Evolutionary conservation across 164 flowering plant genomes (phyloP), one percentile per base, ranked within the genome.

Genomic region (Nymphaea colorata): DNA sequence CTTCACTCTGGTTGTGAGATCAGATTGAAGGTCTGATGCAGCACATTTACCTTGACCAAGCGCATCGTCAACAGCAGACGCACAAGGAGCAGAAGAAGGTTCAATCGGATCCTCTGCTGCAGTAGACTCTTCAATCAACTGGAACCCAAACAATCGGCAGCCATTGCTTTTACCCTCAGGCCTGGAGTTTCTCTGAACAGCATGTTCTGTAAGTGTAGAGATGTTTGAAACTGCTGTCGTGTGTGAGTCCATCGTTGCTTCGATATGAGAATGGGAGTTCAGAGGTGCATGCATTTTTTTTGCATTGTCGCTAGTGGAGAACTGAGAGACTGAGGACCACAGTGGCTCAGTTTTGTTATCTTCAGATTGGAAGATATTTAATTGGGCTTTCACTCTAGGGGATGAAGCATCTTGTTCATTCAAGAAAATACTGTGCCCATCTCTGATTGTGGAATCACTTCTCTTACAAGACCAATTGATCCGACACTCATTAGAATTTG

Each of bases 111-210:
- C 76, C 67, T 69, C 83, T 11, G 59, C 55, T 4, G 69, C 41
- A 69, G 75, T 44, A 25, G 51, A 44, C 6, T 67, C 61, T 53
- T 76, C 79, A 67, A 72, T 73, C 77, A 93, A 70, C 55, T 87
- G 86, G 73, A 90, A 71, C 41, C 98, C 98, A 75, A 93, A 93
- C 71, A 93, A 74, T 36, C 97, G 76, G 65, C 83, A 90, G 25
- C 83, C 80, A 16, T 74, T 51, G 8, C 57, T 51, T 51, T 51
- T 51, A 64, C 79, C 66, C 65, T 82, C 91, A 64, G 74, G n/a
- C 61, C 3, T 51, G 57, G 57, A 51, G 12, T 51, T 51, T 15
- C 57, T 8, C 8, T 8, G 57, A 10, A 51, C 55, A 47, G 12
- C 57, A 51, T 51, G 57, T 51, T 8, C 57, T 7, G 57, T 15